Percentiles rank a stretch among this genome's conserved stretches.
Conservation (phyloP, 257 asterid genomes). For the Solanum ossicruentum region DNA sequence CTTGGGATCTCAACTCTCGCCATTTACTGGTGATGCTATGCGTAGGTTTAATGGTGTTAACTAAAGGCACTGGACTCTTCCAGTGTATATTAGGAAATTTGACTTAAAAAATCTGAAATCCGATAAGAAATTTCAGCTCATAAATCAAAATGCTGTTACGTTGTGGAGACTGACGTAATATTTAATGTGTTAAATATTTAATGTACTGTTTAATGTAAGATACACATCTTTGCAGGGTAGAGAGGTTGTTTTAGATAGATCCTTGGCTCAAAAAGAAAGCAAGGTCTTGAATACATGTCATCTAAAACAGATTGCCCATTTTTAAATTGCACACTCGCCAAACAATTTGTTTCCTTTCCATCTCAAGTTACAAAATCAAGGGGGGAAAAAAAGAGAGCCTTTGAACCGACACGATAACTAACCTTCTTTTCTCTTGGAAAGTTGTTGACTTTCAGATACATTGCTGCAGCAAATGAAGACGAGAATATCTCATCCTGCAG, state of each 20-base stretch:
- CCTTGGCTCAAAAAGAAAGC: no score
- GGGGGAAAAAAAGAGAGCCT: neutral
- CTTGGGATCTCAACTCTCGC: neutral
- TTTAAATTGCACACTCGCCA: neutral
- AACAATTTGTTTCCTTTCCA: neutral
- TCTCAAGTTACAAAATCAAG: neutral
- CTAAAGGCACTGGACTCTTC: neutral
- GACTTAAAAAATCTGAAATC: neutral
- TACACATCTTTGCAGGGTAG: neutral
- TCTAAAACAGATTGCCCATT: neutral
- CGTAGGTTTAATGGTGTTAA: neutral
- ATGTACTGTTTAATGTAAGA: no score
- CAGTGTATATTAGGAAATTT: neutral
- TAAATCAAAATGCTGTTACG: neutral
- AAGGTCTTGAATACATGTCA: neutral
- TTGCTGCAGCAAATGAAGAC: conserved; percentile 93
- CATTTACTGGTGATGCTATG: neutral
- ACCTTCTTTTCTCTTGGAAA: conserved; percentile 88
- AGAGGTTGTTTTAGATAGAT: no score
- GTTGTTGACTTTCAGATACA: conserved; percentile 65
- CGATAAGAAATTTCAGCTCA: neutral
- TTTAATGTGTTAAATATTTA: no score
- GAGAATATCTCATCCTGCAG: conserved; percentile 87
- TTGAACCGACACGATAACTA: neutral
- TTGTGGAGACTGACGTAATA: no score